Evolutionary conservation across 352 stramenopile species (phyloP), one percentile per base, ranked within the genome.

Genomic region (Phytopythium aichiense): DNA sequence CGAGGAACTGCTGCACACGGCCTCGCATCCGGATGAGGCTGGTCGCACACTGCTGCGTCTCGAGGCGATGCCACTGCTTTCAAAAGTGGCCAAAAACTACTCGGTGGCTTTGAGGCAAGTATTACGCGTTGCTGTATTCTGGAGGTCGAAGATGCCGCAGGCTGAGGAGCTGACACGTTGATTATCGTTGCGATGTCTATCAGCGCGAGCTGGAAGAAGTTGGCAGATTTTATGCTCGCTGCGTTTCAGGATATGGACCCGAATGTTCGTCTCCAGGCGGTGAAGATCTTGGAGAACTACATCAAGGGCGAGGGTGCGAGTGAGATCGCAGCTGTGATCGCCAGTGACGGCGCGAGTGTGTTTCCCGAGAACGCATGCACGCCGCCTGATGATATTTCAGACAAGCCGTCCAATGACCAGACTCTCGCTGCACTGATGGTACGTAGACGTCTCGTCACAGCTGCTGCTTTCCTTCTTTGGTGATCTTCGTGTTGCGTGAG

Each of bases 221-320:
- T 95, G 30, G 65, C 80, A 0, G 80, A 87, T 6, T 95, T 95
- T 64, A 86, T 95, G 79, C 58, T 95, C 16, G 75, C 71, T 22
- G 81, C 84, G 6, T 95, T 94, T 56, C 84, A 91, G 74, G 87
- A 95, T 37, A 72, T 88, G 61, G 87, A 95, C 51, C 81, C 86
- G 3, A 94, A 94, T 58, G 82, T 95, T 46, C 87, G 87, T 0
- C 71, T 95, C 0, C 87, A 95, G 79, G 87, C 87, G 1, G 79
- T 95, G 5, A 95, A 95, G 58, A 92, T 95, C 49, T 45, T 95
- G 58, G 87, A 95, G 58, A 93, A 94, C 57, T 94, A 95, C 61
- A 90, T 95, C 63, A 91, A 94, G 55, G 85, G 84, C 25, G 74
- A 82, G 42, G 73, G 74, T 40, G 61, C 63, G 4, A 68, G 37